These are phyloP conservation scores for Rutstroemia sp. DNA, from an alignment of 2,329 filamentous ascomycete species.

Conservation along the genomic window DNA sequence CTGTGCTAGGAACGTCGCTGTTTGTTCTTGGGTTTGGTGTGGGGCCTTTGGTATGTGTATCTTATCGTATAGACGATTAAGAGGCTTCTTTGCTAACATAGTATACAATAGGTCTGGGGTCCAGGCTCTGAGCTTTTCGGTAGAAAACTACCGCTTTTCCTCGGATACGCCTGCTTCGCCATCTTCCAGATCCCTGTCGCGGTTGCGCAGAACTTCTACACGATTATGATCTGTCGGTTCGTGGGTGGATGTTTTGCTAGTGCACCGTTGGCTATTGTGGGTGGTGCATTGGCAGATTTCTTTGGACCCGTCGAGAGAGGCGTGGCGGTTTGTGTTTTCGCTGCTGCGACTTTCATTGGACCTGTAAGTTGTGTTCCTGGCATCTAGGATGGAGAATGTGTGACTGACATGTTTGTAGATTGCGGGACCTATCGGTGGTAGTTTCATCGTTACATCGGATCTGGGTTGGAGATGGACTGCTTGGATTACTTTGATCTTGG, in stretches of 20 bases:
- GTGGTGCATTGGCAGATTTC: slow-evolving; percentile 56
- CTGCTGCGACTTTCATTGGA: slow-evolving; percentile 34
- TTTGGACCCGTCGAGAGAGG: slow-evolving; percentile 53
- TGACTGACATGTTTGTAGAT: slow-evolving; percentile 34
- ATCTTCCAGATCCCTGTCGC: slow-evolving; percentile 50
- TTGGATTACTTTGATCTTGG: slow-evolving; percentile 46
- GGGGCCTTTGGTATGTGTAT: slow-evolving; percentile 50
- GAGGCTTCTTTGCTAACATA: neutral
- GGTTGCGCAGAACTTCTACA: slow-evolving; percentile 44
- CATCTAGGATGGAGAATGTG: slow-evolving; percentile 26
- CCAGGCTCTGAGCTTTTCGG: slow-evolving; percentile 42
- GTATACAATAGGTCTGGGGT: slow-evolving; percentile 30
- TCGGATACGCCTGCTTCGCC: slow-evolving; percentile 39
- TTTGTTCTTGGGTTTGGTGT: slow-evolving; percentile 66
- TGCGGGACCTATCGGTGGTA: slow-evolving; percentile 31
- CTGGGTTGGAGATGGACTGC: slow-evolving; percentile 51
- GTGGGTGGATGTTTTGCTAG: slow-evolving; percentile 45
- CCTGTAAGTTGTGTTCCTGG: slow-evolving; percentile 17
- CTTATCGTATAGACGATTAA: too few relatives aligned
- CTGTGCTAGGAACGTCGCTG: slow-evolving; percentile 56
- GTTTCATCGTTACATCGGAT: slow-evolving; percentile 39
- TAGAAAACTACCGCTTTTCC: slow-evolving; percentile 39
- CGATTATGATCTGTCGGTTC: slow-evolving; percentile 47
- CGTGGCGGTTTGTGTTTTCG: slow-evolving; percentile 59
- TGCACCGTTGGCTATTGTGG: slow-evolving; percentile 42